Evolutionary conservation across 169 alveolate species (phyloP).

Genomic region (Eimeria sp.): DNA sequence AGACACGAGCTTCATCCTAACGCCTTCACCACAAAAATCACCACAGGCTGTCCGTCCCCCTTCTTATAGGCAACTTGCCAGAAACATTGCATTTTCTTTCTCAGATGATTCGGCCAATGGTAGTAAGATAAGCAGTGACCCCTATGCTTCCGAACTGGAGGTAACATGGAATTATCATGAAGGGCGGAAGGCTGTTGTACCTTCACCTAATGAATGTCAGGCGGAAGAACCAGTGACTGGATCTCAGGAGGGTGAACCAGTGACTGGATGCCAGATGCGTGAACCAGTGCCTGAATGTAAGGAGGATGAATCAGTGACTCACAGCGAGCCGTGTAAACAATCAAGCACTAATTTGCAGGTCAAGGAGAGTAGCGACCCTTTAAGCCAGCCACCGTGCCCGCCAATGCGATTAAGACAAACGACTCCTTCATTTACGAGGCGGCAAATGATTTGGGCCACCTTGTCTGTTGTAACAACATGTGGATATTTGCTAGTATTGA

Average conservation of each 20-base stretch:
- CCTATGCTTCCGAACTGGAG: constrained; percentile 10
- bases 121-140: constrained; percentile 54
- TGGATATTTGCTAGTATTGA: constrained; percentile 22
- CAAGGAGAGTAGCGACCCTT: background rate
- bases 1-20: background rate
- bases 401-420: background rate
- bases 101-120: background rate
- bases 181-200: background rate
- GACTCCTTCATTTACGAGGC: background rate
- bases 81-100: constrained; percentile 2
- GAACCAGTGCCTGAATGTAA: background rate
- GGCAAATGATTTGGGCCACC: background rate
- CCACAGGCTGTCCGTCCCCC: background rate
- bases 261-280: too few relatives aligned
- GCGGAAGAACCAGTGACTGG: background rate
- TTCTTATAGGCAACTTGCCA: background rate
- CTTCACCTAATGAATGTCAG: background rate
- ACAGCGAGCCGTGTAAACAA: background rate
- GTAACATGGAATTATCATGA: constrained; percentile 48
- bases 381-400: background rate
- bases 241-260: background rate
- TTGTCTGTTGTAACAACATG: background rate
- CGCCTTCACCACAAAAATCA: background rate
- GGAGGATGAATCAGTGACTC: background rate
- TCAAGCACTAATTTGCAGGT: background rate